phyloP scores from a whole-genome alignment of 352 stramenopile species.

The Globisporangium splendens region DNA sequence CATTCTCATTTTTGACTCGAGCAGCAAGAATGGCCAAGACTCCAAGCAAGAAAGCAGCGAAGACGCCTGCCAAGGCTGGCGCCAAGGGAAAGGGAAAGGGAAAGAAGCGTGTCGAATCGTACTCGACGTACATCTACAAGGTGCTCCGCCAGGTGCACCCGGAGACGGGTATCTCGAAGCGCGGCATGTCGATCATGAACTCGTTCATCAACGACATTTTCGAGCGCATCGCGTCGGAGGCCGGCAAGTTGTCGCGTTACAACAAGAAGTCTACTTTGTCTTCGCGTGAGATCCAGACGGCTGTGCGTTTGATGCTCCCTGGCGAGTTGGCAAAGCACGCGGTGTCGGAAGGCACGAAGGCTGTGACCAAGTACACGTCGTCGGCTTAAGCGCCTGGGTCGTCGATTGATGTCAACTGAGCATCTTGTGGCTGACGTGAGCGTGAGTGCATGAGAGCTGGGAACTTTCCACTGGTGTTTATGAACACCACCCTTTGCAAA shows the following conservation, averaged over 20 bases:
- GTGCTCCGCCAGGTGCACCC: too few species aligned
- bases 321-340: too few species aligned
- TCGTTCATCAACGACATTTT: too few species aligned
- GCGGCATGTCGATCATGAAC: too few species aligned
- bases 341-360: too few species aligned
- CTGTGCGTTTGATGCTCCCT: too few species aligned
- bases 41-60: conserved; percentile 91
- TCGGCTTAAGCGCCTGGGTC: conserved; percentile 8
- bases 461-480: conserved; percentile 65
- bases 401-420: background rate
- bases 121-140: conserved; percentile 68
- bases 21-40: conserved; percentile 91
- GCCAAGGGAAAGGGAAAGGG: conserved; percentile 80
- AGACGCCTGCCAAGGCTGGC: conserved; percentile 69
- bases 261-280: too few species aligned
- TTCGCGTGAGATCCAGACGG: too few species aligned
- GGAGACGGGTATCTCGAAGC: too few species aligned
- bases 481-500: conserved; percentile 76
- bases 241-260: too few species aligned
- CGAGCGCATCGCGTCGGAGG: too few species aligned
- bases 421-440: conserved; percentile 1
- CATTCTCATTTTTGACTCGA: conserved; percentile 1
- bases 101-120: conserved; percentile 88
- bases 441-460: background rate
- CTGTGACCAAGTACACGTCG: too few species aligned